A percentile compares a stretch with the other conserved stretches of the same genome.
Evolutionary conservation across 1,284 basidiomycete species (phyloP).

Genomic region (Laetiporus sulphureus): DNA sequence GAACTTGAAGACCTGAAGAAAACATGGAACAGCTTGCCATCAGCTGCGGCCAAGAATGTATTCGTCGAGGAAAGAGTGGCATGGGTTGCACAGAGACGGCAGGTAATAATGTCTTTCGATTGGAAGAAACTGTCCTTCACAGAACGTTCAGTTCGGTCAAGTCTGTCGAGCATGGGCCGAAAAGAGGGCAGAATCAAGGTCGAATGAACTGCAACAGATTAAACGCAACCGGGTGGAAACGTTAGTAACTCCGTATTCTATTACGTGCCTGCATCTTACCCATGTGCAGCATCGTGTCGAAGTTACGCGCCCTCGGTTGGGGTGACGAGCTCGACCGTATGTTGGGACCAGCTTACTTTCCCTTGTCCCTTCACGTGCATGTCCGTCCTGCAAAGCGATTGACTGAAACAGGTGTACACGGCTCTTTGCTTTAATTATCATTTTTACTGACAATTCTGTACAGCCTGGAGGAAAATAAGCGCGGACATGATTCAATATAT

Average conservation of each 20-base stretch:
- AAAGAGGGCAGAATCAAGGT: neutral
- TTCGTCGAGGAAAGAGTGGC: no score
- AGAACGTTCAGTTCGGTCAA: neutral
- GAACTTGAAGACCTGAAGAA: no score
- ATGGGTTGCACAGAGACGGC: no score
- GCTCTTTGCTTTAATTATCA: neutral
- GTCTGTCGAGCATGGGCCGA: neutral
- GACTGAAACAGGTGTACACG: constrained; percentile 3
- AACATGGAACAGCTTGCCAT: no score
- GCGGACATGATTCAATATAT: neutral
- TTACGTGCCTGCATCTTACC: neutral
- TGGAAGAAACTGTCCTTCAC: neutral
- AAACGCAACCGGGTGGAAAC: neutral
- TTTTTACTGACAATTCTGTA: neutral
- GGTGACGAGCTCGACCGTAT: constrained; percentile 1
- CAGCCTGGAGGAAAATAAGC: constrained; percentile 4
- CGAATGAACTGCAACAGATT: neutral
- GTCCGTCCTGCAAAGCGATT: neutral
- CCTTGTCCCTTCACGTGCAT: neutral
- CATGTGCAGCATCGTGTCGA: neutral
- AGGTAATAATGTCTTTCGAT: no score
- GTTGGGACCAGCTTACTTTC: neutral
- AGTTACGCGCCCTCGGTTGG: constrained; percentile 3
- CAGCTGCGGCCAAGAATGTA: no score
- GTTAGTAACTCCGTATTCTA: neutral